Percentiles rank a stretch among this genome's conserved stretches.
phyloP scores from a whole-genome alignment of 192 early-diverging fungal genomes.

The Ambispora gerdemannii region DNA sequence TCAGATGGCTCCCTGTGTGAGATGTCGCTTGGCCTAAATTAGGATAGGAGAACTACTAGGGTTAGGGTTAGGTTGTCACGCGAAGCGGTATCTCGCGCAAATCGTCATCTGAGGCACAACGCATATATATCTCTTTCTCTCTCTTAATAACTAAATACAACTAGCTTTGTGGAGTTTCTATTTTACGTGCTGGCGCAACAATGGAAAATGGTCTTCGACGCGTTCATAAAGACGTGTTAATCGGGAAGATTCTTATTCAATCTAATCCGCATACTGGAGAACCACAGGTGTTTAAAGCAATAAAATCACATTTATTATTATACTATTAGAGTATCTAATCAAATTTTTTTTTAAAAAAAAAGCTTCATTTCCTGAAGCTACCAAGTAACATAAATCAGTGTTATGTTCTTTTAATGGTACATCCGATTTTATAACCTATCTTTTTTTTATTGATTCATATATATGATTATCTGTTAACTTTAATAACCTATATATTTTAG shows the following conservation, averaged over 20 bases:
- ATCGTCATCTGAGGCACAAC: too few relatives aligned
- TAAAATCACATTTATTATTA: too few relatives aligned
- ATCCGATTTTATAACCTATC: too few relatives aligned
- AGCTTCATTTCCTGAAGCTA: constrained; percentile 83
- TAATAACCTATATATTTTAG: constrained; percentile 40
- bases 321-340: too few relatives aligned
- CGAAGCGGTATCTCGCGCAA: too few relatives aligned
- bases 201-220: constrained; percentile 86
- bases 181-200: constrained; percentile 84
- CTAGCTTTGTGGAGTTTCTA: constrained; percentile 73
- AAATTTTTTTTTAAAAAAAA: background rate
- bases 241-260: constrained; percentile 91
- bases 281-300: constrained; percentile 65
- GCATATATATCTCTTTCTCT: too few relatives aligned
- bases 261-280: constrained; percentile 76
- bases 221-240: constrained; percentile 74
- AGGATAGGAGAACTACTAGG: too few relatives aligned
- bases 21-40: too few relatives aligned
- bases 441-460: background rate
- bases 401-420: constrained; percentile 67
- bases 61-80: too few relatives aligned
- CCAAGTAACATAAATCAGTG: constrained; percentile 60
- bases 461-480: background rate
- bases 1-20: too few relatives aligned
- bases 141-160: too few relatives aligned